Evolutionary conservation across 805 yeast genomes (phyloP), one percentile per base, ranked within the genome.

Genomic region (Monosporozyma aquatica): DNA sequence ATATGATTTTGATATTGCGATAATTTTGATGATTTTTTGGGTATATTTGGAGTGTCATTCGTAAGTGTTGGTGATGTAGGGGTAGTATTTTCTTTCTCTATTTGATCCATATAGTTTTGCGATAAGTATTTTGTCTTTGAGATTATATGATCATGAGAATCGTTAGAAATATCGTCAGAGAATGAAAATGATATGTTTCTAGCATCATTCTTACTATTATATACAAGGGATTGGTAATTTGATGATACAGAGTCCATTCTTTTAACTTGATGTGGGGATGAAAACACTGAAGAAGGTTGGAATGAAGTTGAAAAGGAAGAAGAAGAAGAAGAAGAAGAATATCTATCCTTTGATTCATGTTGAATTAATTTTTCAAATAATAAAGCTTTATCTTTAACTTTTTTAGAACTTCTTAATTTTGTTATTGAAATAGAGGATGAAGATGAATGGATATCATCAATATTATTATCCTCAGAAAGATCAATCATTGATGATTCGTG

Each of bases 301-400:
- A 27, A 27, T 11, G 15, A 27, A 24, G 7, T 24, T 24, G 27
- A 24, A 24, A 24, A 8, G 7, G 27, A 24, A 24, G 11, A 24
- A 11, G 27, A 24, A 24, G 7, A 24, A 24, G 7, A 8, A 27
- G 15, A n/a, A 27, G 5, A 5, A 27, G 7, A 27, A 27, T 27
- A 7, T 27, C 13, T 10, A 20, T 33, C n/a, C 5, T 33, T 33
- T 21, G 37, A 22, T 33, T 41, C 46, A 10, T 44, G 18, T 9
- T 46, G 42, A 14, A 54, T 49, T 24, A 60, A 43, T 37, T 51
- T 58, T 39, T 61, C 66, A 43, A 58, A 61, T 23, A 61, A 38
- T 21, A 52, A 48, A 1, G 60, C 56, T 40, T 60, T 61, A 33
- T 61, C 64, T 28, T 51, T 59, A 14, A 61, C 66, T 39, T 55